Base-by-base conservation (phyloP, 176 grass and related monocot species). In the Alloteropsis semialata region DNA sequence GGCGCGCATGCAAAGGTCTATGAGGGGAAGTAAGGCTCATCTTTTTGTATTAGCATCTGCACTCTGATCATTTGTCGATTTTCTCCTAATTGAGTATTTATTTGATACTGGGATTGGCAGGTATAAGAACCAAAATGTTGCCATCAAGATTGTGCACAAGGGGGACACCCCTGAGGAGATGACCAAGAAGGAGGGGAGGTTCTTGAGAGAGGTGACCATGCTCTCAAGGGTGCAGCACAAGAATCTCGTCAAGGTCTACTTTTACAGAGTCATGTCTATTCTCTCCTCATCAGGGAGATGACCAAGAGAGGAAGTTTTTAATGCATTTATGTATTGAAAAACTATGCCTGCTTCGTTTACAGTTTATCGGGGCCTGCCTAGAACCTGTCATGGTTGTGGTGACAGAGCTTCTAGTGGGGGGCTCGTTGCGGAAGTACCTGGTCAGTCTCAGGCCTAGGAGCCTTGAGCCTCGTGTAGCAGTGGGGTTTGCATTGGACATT, bases 321-420 rank as follows among this genome's bases (percentile, higher is more conserved):
- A n/a, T 87, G 21, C 64, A 75, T 77, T 72, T 79, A 19, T 38
- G 45, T 88, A 70, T 72, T 76, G 25, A 87, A 65, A 65, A 72
- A 70, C n/a, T 53, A 27, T 37, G n/a, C 3, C 39, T 50, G 14
- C 69, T 72, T 84, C 57, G 77, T 87, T 34, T 65, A 76, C 81
- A 98, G 95, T 98, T 98, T 80, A 98, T 98, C 22, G 95, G 95
- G 57, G 92, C 95, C 71, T 98, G 95, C 56, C 81, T 89, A 75
- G 88, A 98, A 77, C 95, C 95, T 72, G 88, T 84, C 59, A 95
- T 98, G 95, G 95, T 98, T 46, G 95, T 98, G 67, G 95, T 98
- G 13, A 95, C 95, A 10, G 95, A 98, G 78, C 84, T 98, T 88
- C 84, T 98, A 45, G 88, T 89, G 22, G 95, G 95, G 68, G 95